These are phyloP conservation scores for Pichia scutulata DNA, from an alignment of 805 yeast genomes.

Conservation along the genomic window DNA sequence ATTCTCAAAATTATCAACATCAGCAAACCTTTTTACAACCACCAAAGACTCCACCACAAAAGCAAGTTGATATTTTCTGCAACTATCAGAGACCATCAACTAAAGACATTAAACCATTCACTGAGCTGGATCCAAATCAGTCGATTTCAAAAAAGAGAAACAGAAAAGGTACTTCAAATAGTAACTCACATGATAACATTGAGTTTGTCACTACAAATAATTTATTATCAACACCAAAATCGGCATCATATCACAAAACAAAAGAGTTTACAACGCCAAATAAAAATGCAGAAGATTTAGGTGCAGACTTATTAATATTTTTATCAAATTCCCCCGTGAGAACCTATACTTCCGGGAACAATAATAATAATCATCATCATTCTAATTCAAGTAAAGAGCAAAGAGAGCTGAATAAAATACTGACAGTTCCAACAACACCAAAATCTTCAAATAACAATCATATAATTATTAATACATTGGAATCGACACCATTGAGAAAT, in stretches of 20 bases:
- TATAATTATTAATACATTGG: slow-evolving; percentile 15
- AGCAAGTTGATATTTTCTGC: slow-evolving; percentile 3
- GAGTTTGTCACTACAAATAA: not conserved
- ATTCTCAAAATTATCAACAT: slow-evolving; percentile 8
- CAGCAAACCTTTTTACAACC: slow-evolving; percentile 16
- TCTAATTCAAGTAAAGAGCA: slow-evolving; percentile 8
- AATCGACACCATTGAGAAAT: slow-evolving; percentile 23
- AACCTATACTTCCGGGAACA: slow-evolving; percentile 14
- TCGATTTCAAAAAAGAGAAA: not conserved
- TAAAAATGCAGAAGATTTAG: slow-evolving; percentile 39
- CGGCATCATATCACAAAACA: slow-evolving; percentile 9
- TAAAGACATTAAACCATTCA: not conserved
- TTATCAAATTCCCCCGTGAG: slow-evolving; percentile 70
- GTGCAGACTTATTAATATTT: slow-evolving; percentile 75
- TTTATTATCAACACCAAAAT: slow-evolving; percentile 28
- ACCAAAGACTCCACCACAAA: slow-evolving; percentile 27
- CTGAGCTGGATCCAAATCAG: not conserved
- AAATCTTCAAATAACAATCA: slow-evolving; percentile 13
- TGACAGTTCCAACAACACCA: slow-evolving; percentile 24
- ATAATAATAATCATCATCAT: slow-evolving; percentile 8
- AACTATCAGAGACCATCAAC: not conserved
- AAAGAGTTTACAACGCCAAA: slow-evolving; percentile 26
- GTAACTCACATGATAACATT: slow-evolving; percentile 13
- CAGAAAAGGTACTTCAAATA: not conserved
- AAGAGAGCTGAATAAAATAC: not conserved